Evolutionary conservation across 2,329 filamentous ascomycete species (phyloP), one percentile per base, ranked within the genome.

Genomic region (Aspergillus tanneri): DNA sequence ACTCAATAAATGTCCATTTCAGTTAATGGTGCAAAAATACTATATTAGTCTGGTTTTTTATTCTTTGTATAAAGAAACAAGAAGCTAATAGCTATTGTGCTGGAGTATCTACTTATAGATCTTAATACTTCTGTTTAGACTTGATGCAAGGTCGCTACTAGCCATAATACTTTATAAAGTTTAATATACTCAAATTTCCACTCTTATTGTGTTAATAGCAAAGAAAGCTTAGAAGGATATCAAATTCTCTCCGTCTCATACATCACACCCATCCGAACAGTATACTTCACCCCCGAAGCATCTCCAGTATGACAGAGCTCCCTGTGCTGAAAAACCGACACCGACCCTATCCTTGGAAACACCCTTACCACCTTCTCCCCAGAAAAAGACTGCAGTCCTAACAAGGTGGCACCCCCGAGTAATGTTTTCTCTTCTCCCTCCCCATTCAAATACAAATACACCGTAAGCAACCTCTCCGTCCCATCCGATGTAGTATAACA

Each of bases 401-500:
- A 82, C 0, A 72, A 77, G 3, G 80, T 82, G 3, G 78, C 77
- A 6, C 78, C 79, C 3, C 79, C 78, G 9, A 71, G 53, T 10
- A 80, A 62, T 28, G 61, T 59, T 21, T 63, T 61, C 10, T 40
- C 63, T 37, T 66, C 61, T 2, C 63, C 65, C 3, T 69, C 64
- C 21, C 76, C 74, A 50, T 75, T 79, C 37, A 81, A 66, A 55
- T 83, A 82, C 10, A 82, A 55, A 52, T 83, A 79, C 24, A 83
- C 59, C 0, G 80, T 82, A 54, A 75, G 78, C 43, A 76, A 75
- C 10, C 68, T 61, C 61, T 80, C 73, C n/a, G 64, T 71, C 4
- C 73, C 70, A 44, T 81, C 77, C 0, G 76, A 74, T 12, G 81
- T 83, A 42, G 73, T 71, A 57, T 86, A 92, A 0, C 72, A 59